Conservation (phyloP, 768 basidiomycete species). For the Lactifluus hygrophoroides region DNA sequence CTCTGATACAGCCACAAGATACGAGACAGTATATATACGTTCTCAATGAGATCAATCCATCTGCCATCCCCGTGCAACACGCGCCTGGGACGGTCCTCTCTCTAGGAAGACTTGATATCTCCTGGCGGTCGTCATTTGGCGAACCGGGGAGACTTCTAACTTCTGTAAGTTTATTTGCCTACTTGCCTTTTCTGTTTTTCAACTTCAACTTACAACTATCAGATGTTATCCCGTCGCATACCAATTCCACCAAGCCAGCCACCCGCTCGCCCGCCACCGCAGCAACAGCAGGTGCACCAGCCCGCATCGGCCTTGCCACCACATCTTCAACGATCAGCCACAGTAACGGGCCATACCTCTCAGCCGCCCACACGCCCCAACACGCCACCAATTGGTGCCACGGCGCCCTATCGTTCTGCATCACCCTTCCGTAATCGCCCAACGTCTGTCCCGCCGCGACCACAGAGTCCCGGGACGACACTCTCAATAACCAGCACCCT, state of each 20-base stretch:
- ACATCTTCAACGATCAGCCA: slow-evolving; percentile 55
- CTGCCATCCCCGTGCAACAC: slow-evolving; percentile 40
- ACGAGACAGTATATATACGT: slow-evolving; percentile 85
- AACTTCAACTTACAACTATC: background rate
- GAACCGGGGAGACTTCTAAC: slow-evolving; percentile 84
- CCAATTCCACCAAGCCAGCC: slow-evolving; percentile 38
- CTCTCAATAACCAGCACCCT: slow-evolving; percentile 22
- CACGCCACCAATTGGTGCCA: slow-evolving; percentile 41
- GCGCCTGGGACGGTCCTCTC: slow-evolving; percentile 66
- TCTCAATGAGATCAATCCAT: slow-evolving; percentile 43
- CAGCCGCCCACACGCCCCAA: slow-evolving; percentile 43
- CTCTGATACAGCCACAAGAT: slow-evolving; percentile 77
- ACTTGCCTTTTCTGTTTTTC: background rate
- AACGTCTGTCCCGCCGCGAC: slow-evolving; percentile 20
- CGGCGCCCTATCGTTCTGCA: slow-evolving; percentile 34
- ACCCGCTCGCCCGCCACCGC: slow-evolving; percentile 30
- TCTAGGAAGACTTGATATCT: slow-evolving; percentile 81
- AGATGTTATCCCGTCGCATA: slow-evolving; percentile 76
- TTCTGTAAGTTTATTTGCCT: slow-evolving; percentile 44
- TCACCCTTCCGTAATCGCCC: slow-evolving; percentile 34
- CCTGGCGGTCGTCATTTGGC: slow-evolving; percentile 79
- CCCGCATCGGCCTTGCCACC: slow-evolving; percentile 68
- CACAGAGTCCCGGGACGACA: slow-evolving; percentile 27
- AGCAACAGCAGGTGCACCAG: slow-evolving; percentile 29
- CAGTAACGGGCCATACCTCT: slow-evolving; percentile 35